Conservation (phyloP, 148 eudicot genomes). For the Gaultheria prostrata region DNA sequence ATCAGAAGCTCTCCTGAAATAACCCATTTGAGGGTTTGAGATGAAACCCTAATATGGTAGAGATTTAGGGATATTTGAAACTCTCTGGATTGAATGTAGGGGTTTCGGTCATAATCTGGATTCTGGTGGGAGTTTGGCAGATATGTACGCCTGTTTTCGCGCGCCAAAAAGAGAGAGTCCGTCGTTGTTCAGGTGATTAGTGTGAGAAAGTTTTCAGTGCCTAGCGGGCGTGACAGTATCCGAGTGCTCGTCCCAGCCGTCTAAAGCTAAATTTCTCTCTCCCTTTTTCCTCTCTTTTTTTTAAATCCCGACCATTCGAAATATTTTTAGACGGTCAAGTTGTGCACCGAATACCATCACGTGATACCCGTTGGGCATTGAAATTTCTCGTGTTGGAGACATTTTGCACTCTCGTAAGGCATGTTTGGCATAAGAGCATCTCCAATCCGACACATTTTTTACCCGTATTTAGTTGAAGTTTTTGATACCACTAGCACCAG, state of each 20-base stretch:
- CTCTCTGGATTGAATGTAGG: neutral
- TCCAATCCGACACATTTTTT: too few relatives aligned
- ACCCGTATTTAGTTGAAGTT: too few relatives aligned
- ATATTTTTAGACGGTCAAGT: too few relatives aligned
- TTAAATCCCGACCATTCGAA: too few relatives aligned
- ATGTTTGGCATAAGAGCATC: neutral
- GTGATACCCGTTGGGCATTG: too few relatives aligned
- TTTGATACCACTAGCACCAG: too few relatives aligned
- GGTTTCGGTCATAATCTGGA: neutral
- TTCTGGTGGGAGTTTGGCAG: neutral
- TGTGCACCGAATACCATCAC: too few relatives aligned
- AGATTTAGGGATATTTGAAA: neutral
- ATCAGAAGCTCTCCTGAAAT: conserved; percentile 40
- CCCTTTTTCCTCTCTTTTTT: too few relatives aligned
- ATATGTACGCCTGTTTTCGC: neutral
- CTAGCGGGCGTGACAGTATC: too few relatives aligned
- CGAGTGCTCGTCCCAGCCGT: too few relatives aligned
- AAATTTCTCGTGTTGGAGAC: neutral
- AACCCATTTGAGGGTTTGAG: conserved; percentile 30
- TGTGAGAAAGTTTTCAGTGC: too few relatives aligned
- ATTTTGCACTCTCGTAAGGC: neutral
- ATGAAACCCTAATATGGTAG: neutral
- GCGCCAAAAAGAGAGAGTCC: neutral
- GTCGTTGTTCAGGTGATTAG: neutral
- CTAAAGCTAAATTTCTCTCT: too few relatives aligned